Evolutionary conservation across 169 alveolate species (phyloP), one percentile per base, ranked within the genome.

Genomic region (Pseudocohnilembus persalinus): DNA sequence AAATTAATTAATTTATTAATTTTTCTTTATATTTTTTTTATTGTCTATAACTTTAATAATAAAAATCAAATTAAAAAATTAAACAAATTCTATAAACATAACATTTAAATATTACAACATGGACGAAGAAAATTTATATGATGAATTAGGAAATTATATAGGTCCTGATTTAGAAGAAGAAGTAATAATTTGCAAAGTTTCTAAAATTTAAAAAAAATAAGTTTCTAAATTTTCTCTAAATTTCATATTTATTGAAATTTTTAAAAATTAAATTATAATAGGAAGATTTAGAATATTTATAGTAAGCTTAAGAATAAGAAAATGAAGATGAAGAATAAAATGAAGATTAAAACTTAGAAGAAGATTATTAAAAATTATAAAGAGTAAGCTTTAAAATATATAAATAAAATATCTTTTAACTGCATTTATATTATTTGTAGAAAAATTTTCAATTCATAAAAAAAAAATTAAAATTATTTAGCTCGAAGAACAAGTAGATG

Each of bases 61-160:
- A n/a, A n/a, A n/a, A n/a, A n/a, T n/a, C n/a, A n/a, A n/a, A n/a
- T n/a, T n/a, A n/a, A n/a, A n/a, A n/a, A n/a, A n/a, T n/a, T n/a
- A n/a, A n/a, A n/a, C n/a, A n/a, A n/a, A n/a, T n/a, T n/a, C n/a
- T n/a, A n/a, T n/a, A n/a, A n/a, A n/a, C n/a, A n/a, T n/a, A n/a
- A n/a, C n/a, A n/a, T n/a, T n/a, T n/a, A n/a, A n/a, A n/a, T n/a
- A n/a, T n/a, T 11, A 4, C 20, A 86, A 86, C 79, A 92, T 92
- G 95, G 95, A 92, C 87, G 96, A 94, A 74, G 98, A 97, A 85
- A 72, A 79, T 79, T 83, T 98, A 88, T 99, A 98, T 91, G 99
- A 99, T 83, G 99, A 99, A 93, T 99, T 99, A 83, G 99, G 99
- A 30, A 99, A 99, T 94, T 98, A 99, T 89, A 98, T 98, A 64